These are phyloP conservation scores for Colletotrichum aenigma DNA, from an alignment of 2,329 filamentous ascomycete genomes.

Conservation along the genomic window DNA sequence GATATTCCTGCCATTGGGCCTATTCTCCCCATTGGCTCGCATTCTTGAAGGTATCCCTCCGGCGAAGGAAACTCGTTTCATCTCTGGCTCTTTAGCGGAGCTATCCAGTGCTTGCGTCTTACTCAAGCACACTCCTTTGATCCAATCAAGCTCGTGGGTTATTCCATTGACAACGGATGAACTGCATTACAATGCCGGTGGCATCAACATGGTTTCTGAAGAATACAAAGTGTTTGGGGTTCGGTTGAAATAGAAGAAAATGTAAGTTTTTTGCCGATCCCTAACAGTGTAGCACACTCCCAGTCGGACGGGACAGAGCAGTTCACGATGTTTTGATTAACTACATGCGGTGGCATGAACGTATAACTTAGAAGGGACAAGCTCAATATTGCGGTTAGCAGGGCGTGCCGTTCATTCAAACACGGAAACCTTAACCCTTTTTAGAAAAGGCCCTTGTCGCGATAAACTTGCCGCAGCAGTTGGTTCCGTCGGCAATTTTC, in stretches of 20 bases:
- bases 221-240: fast-evolving
- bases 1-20: background rate
- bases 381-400: background rate
- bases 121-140: fast-evolving
- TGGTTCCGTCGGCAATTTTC: background rate
- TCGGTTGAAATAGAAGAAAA: background rate
- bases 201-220: background rate
- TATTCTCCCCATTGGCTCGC: background rate
- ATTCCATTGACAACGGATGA: background rate
- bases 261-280: background rate
- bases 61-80: background rate
- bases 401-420: background rate
- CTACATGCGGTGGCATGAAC: background rate
- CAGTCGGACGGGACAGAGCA: background rate
- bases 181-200: background rate
- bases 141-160: fast-evolving
- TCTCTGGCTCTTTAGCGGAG: background rate
- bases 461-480: background rate
- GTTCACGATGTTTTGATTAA: background rate
- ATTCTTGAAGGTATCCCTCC: background rate
- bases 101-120: background rate
- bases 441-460: background rate
- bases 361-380: background rate
- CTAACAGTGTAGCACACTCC: background rate
- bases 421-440: background rate